A percentile compares a stretch with the other conserved stretches of the same genome.
Conservation (phyloP, 345 rosid species). For the Acer yangbiense region DNA sequence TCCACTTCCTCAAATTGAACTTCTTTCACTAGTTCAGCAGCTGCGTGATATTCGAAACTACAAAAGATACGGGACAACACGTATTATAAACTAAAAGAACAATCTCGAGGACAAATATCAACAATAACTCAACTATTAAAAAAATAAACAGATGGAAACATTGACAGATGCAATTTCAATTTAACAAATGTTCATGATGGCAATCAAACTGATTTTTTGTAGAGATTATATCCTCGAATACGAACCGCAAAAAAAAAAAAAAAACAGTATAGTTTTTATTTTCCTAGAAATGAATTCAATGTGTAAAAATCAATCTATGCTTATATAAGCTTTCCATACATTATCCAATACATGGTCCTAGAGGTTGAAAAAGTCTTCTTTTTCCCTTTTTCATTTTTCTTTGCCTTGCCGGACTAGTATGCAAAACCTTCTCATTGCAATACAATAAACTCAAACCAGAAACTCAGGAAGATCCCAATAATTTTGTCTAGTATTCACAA, state of each 20-base stretch:
- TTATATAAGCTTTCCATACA: not conserved
- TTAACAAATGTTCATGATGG: not conserved
- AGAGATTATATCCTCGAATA: not conserved
- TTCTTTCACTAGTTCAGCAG: slow-evolving; percentile 80
- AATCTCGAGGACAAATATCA: not conserved
- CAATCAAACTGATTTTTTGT: not conserved
- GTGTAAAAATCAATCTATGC: not conserved
- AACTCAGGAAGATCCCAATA: not conserved
- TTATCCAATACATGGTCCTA: not conserved
- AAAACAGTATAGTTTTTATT: not conserved
- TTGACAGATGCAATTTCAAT: not conserved
- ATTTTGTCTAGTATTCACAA: not conserved
- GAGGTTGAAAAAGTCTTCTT: not conserved
- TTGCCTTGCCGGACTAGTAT: not conserved
- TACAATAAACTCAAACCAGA: not conserved
- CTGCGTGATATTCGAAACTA: slow-evolving; percentile 83
- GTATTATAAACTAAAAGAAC: not conserved
- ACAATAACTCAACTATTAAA: not conserved
- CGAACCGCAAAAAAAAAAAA: not conserved
- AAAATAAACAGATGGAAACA: not conserved
- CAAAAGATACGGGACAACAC: slow-evolving; percentile 16
- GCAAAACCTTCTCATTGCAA: not conserved
- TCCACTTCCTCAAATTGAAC: slow-evolving; percentile 77
- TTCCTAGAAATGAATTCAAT: not conserved
- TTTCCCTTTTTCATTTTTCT: not conserved